Conservation (phyloP, 192 early-diverging fungal species). For the Umbelopsis sp. region DNA sequence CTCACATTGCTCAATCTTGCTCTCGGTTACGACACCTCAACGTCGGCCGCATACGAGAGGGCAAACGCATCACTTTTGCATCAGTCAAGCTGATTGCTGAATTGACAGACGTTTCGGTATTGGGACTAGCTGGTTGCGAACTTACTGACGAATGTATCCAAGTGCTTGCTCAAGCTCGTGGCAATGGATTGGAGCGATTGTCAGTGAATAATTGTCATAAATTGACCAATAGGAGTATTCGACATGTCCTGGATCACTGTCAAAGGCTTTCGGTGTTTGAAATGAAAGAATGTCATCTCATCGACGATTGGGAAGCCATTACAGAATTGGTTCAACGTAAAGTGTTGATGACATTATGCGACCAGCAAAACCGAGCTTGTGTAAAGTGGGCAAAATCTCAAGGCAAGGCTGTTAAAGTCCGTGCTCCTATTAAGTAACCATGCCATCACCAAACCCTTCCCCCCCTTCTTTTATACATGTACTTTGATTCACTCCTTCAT, state of each 20-base stretch:
- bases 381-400: slow-evolving; percentile 40
- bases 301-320: slow-evolving; percentile 50
- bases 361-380: slow-evolving; percentile 45
- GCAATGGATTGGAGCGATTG: slow-evolving; percentile 45
- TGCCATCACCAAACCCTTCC: background rate
- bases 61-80: slow-evolving; percentile 42
- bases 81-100: slow-evolving; percentile 51
- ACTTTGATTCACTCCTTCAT: too few species aligned
- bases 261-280: slow-evolving; percentile 53
- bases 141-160: slow-evolving; percentile 52
- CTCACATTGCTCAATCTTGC: slow-evolving; percentile 39
- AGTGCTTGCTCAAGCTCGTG: slow-evolving; percentile 43
- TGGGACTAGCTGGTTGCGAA: slow-evolving; percentile 55
- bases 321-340: slow-evolving; percentile 44
- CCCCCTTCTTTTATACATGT: too few species aligned
- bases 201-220: slow-evolving; percentile 51
- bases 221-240: slow-evolving; percentile 48
- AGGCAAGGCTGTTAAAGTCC: slow-evolving; percentile 11
- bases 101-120: slow-evolving; percentile 43
- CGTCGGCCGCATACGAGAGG: slow-evolving; percentile 51
- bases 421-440: slow-evolving; percentile 15
- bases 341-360: slow-evolving; percentile 51
- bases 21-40: slow-evolving; percentile 49
- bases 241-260: slow-evolving; percentile 45
- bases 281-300: slow-evolving; percentile 53